A percentile compares a stretch with the other conserved stretches of the same genome.
phyloP scores from a whole-genome alignment of 768 basidiomycete species.

The Grammothele lineata region DNA sequence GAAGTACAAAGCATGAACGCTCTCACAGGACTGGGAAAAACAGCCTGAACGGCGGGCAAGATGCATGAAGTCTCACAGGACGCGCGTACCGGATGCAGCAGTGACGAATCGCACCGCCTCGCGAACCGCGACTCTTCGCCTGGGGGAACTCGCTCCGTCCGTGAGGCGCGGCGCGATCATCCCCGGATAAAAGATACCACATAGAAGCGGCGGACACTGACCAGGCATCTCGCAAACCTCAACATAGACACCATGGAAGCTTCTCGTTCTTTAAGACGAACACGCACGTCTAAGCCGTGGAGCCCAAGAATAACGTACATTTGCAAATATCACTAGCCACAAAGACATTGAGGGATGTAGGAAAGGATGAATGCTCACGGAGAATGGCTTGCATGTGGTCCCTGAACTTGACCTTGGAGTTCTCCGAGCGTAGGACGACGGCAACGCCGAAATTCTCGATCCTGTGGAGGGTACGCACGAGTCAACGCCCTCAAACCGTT shows the following conservation, averaged over 20 bases:
- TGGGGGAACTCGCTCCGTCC: constrained; percentile 39
- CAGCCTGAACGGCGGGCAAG: no score
- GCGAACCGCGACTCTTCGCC: no score
- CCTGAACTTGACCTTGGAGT: constrained; percentile 16
- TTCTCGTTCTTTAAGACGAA: constrained; percentile 38
- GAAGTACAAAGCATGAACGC: constrained; percentile 46
- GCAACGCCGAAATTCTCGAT: constrained; percentile 23
- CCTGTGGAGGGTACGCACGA: no score
- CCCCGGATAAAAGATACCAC: not conserved
- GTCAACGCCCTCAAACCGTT: no score
- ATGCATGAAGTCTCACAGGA: no score
- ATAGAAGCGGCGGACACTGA: not conserved
- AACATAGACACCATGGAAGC: constrained; percentile 46
- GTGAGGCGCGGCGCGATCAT: constrained; percentile 30
- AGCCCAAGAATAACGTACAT: constrained; percentile 34
- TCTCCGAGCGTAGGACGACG: constrained; percentile 25
- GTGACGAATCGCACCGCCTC: constrained; percentile 49
- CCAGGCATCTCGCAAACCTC: constrained; percentile 46
- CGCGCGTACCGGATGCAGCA: constrained; percentile 34
- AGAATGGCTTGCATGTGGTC: constrained; percentile 22
- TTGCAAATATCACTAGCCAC: constrained; percentile 29
- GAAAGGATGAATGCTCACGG: constrained; percentile 6
- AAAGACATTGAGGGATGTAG: constrained; percentile 2
- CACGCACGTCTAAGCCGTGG: constrained; percentile 2
- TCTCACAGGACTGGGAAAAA: constrained; percentile 46